These are phyloP conservation scores for Austropuccinia psidii DNA, from an alignment of 1,284 basidiomycete genomes.

Conservation along the genomic window DNA sequence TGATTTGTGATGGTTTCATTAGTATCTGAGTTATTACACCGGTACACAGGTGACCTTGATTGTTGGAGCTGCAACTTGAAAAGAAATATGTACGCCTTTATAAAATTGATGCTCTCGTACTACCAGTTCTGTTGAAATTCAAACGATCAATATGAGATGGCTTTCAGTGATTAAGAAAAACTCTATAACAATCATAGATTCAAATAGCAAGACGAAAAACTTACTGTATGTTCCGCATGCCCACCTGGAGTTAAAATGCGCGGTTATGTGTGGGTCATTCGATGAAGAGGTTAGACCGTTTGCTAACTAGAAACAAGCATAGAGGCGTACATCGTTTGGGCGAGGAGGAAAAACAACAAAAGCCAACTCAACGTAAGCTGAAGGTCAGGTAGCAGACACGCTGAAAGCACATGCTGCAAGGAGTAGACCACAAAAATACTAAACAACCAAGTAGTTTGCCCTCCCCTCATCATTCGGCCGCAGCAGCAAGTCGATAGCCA, in stretches of 20 bases:
- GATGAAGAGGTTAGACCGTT: constrained; percentile 5
- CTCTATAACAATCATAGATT: no score
- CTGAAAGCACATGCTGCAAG: background rate
- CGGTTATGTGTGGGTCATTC: background rate
- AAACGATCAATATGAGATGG: background rate
- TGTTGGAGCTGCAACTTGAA: constrained; percentile 16
- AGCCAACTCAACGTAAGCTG: background rate
- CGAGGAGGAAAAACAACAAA: background rate
- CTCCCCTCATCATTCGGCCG: background rate
- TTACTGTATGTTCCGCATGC: constrained; percentile 30
- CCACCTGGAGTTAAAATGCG: constrained; percentile 3
- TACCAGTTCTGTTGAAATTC: background rate
- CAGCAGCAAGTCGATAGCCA: constrained; percentile 4
- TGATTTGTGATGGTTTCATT: no score
- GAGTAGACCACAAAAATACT: background rate
- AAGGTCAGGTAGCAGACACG: background rate
- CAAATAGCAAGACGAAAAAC: background rate
- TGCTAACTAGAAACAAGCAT: background rate
- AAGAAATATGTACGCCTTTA: constrained; percentile 15
- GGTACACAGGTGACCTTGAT: constrained; percentile 19
- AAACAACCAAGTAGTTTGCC: background rate
- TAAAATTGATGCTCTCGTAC: constrained; percentile 24
- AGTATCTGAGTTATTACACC: background rate
- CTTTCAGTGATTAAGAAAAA: background rate
- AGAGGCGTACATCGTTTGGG: background rate